Evolutionary conservation across 2,329 filamentous ascomycete species (phyloP), one percentile per base, ranked within the genome.

Genomic region (Colletotrichum coccodes): DNA sequence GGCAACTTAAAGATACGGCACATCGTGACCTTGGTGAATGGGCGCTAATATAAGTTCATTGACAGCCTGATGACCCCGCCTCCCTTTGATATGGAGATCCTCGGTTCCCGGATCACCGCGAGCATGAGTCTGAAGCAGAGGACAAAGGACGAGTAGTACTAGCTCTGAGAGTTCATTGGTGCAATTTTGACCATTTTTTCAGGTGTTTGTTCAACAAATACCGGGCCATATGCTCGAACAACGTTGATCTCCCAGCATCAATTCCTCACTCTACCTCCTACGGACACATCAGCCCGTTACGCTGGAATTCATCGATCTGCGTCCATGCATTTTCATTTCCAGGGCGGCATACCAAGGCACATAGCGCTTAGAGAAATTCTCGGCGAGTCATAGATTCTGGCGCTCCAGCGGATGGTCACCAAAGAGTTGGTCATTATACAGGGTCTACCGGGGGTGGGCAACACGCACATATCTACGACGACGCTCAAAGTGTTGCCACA

Each of bases 381-480:
- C 9, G 94, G 97, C 73, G 75, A 79, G 0, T 94, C 92, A 0
- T 95, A 98, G 75, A 85, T 89, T 46, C 77, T 81, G 3, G 94
- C 94, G 0, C 83, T 96, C 0, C 81, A 86, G 18, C 84, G 89
- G 1, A 94, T 97, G 70, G 79, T 96, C 1, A 92, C 90, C 0
- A 92, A 89, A 64, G 87, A 89, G 53, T 75, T 97, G 1, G 89
- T 93, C 0, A 90, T 97, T 36, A 80, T 97, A 0, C 95, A 97
- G 80, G 95, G 95, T 0, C 94, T 94, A 11, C 94, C 94, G 0
- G 87, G 87, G 0, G 89, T 87, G 0, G 87, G 87, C 5, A 98
- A 98, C 76, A 98, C 95, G 0, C 92, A 92, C 71, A 92, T 94
- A 0, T 96, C 94, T 0, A 89, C 95, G 2, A 82, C 90, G 30